Base-by-base conservation (phyloP, 2,329 filamentous ascomycete genomes). In the Phialophora expanda region DNA sequence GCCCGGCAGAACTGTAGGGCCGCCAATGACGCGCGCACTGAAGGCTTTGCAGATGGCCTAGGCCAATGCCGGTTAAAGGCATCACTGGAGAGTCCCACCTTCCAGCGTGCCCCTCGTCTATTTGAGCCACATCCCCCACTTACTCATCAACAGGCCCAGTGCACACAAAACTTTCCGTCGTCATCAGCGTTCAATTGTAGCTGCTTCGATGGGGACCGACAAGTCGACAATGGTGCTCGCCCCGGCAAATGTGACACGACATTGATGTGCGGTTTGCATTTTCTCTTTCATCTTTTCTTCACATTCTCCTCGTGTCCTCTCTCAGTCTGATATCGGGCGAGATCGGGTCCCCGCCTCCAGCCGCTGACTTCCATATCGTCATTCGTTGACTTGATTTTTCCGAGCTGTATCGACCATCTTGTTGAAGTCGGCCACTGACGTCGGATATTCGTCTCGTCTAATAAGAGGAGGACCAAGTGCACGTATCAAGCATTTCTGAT, bases 1-100 rank as follows among this genome's bases (percentile, higher is more conserved):
- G 60, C 60, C 60, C 34, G 60, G 60, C 60, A 62, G 60, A 62
- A 57, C 20, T 51, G 34, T 51, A 62, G 60, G 55, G 34, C 34
- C n/a, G n/a, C 26, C 24, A 30, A 55, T 55, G 53, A 55, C 53
- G 53, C 30, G 28, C 17, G 17, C 53, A 55, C 12, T 12, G 53
- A 34, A 44, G 38, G 38, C 38, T 44, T 3, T 55, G 24, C 48
- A 51, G 48, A 3, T 28, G 48, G 22, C 24, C 24, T 22, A 53
- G 48, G 48, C 48, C 1, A 53, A 53, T 24, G 11, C 26, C 26
- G 14, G 48, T 53, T 12, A 26, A 53, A 53, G 48, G 22, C 14
- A 28, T 2, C 24, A 24, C 24, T 24, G 24, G 24, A 3, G 24
- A 2, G 3, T 24, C 26, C 26, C 30, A 24, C 38, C 5, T n/a